Conservation (phyloP, 768 basidiomycete genomes). For the Termitomyces titanicus region DNA sequence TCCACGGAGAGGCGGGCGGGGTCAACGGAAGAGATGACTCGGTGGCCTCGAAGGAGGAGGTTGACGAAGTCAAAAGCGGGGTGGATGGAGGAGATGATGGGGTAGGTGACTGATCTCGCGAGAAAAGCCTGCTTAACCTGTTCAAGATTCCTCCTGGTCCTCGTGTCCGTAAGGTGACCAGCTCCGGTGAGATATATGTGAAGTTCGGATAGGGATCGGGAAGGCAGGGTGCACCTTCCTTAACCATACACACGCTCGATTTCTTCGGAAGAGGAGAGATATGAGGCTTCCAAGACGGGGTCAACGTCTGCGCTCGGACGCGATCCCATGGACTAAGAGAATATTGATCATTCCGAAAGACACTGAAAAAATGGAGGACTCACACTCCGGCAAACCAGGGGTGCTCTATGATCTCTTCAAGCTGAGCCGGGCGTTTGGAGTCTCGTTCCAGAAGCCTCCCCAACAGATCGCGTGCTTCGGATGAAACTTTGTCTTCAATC, state of each 20-base stretch:
- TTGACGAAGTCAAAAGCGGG: not conserved
- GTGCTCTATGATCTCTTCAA: constrained; percentile 4
- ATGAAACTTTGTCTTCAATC: not conserved
- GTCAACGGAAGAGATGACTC: too few species aligned
- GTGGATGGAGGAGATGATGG: not conserved
- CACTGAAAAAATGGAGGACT: not conserved
- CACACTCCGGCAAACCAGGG: constrained; percentile 11
- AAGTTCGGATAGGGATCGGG: not conserved
- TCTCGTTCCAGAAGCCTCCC: not conserved
- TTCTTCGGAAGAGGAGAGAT: not conserved
- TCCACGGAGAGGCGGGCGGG: too few species aligned
- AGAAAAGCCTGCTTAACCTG: not conserved
- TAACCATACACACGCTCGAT: accelerated
- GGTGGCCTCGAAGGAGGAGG: not conserved
- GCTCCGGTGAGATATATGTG: not conserved
- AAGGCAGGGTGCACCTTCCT: not conserved
- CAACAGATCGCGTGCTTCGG: not conserved
- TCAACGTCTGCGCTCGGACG: not conserved
- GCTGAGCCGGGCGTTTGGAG: not conserved
- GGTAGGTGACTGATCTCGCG: not conserved
- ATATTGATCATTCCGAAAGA: not conserved
- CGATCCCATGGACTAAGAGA: constrained; percentile 2
- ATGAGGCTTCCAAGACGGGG: constrained; percentile 4
- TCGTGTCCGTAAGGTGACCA: not conserved
- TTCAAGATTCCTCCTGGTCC: not conserved